Evolutionary conservation across 176 grass and related monocot species (phyloP).

Genomic region (Cymbopogon citratus): DNA sequence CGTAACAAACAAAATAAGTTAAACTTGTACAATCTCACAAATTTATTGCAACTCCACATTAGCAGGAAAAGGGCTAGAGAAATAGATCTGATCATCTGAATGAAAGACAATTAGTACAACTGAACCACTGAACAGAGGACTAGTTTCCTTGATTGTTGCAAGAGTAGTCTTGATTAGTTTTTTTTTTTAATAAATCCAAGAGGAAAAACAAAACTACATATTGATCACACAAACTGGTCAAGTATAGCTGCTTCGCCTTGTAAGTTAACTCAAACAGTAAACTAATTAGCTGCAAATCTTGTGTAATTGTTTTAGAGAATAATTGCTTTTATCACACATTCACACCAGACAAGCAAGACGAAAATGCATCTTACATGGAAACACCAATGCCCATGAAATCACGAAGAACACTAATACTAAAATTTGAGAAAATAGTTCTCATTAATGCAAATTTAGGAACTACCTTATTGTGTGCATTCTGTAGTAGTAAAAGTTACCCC

Average conservation of each 20-base stretch:
- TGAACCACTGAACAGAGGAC: not conserved
- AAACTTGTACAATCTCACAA: not conserved
- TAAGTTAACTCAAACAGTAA: conserved; percentile 8
- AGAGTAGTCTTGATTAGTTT: too few species aligned
- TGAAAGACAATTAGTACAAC: not conserved
- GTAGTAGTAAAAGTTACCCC: conserved; percentile 92
- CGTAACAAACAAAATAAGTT: not conserved
- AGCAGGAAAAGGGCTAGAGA: not conserved
- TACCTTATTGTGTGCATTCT: conserved; percentile 78
- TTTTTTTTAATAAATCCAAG: not conserved
- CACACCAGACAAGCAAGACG: not conserved
- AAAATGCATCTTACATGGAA: not conserved
- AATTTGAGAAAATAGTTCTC: conserved; percentile 2
- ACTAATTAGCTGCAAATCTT: not conserved
- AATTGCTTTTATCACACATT: not conserved
- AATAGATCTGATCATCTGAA: not conserved
- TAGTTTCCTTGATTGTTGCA: not conserved
- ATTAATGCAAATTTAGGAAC: not conserved
- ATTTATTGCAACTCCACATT: not conserved
- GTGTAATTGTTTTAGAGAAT: not conserved
- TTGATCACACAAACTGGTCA: not conserved
- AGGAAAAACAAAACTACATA: not conserved
- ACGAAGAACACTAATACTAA: not conserved
- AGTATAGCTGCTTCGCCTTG: not conserved
- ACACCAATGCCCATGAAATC: not conserved